These are phyloP conservation scores for Arachis hypogaea DNA, from an alignment of 306 rosid species.

Conservation along the genomic window DNA sequence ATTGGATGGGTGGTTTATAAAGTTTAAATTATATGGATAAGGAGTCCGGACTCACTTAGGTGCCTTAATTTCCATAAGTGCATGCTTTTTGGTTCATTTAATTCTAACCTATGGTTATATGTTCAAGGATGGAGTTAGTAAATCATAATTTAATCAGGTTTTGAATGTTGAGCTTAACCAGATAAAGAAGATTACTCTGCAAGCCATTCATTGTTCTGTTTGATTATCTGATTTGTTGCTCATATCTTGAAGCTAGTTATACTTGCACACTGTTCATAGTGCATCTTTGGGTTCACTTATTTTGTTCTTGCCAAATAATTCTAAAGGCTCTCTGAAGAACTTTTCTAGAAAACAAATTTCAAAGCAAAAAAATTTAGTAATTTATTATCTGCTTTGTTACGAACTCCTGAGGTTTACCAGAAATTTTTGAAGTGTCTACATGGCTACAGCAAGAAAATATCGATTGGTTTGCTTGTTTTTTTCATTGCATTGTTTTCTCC, in stretches of 20 bases:
- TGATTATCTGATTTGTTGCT: slow-evolving; percentile 24
- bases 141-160: slow-evolving; percentile 89
- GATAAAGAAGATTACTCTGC: slow-evolving; percentile 69
- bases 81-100: slow-evolving; percentile 19
- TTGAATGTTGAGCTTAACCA: slow-evolving; percentile 84
- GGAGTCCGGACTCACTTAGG: slow-evolving; percentile 11
- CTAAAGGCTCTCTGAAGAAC: slow-evolving; percentile 9
- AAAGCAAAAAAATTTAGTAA: not conserved
- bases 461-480: no score
- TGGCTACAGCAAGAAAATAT: no score
- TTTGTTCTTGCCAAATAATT: not conserved
- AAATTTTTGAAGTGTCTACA: no score
- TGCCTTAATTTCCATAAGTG: slow-evolving; percentile 19
- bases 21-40: not conserved
- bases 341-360: slow-evolving; percentile 3
- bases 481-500: no score
- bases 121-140: slow-evolving; percentile 90
- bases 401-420: no score
- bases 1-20: slow-evolving; percentile 30
- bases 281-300: slow-evolving; percentile 8
- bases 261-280: not conserved
- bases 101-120: slow-evolving; percentile 32
- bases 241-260: slow-evolving; percentile 17
- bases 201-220: slow-evolving; percentile 32
- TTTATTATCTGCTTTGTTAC: no score